Conservation (phyloP, 202 grass and related monocot genomes). For the Sporobolus alterniflorus region DNA sequence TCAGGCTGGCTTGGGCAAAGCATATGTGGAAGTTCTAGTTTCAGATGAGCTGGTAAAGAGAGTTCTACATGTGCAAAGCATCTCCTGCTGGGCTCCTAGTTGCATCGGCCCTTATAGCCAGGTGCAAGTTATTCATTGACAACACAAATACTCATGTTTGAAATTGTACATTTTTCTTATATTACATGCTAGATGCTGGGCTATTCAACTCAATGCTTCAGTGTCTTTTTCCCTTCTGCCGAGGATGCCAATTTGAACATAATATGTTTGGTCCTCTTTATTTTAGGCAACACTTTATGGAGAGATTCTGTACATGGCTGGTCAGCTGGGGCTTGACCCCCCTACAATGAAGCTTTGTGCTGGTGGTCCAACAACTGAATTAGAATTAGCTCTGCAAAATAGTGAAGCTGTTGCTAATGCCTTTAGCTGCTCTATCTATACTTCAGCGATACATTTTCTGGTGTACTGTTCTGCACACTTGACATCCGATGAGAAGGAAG, state of each 20-base stretch:
- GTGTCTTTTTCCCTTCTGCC: not conserved
- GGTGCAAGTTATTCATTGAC: slow-evolving; percentile 38
- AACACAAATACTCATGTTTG: slow-evolving; percentile 1
- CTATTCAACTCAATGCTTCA: not conserved
- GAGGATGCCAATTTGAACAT: not conserved
- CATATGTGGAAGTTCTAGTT: slow-evolving; percentile 87
- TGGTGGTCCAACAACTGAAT: slow-evolving; percentile 64
- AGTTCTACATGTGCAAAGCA: slow-evolving; percentile 98
- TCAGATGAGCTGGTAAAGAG: slow-evolving; percentile 69
- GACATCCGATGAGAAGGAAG: slow-evolving; percentile 54
- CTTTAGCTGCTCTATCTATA: slow-evolving; percentile 76
- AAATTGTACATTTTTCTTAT: not conserved
- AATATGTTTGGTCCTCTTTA: slow-evolving; percentile 29
- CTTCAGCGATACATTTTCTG: slow-evolving; percentile 72
- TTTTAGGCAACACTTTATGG: slow-evolving; percentile 80
- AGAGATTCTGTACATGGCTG: slow-evolving; percentile 89
- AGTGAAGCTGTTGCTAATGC: slow-evolving; percentile 79
- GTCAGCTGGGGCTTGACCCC: slow-evolving; percentile 90
- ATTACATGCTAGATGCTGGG: not conserved
- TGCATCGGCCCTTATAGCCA: slow-evolving; percentile 98
- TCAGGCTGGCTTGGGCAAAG: slow-evolving; percentile 63
- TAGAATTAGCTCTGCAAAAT: slow-evolving; percentile 79
- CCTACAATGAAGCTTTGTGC: slow-evolving; percentile 76
- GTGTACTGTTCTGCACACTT: slow-evolving; percentile 80
- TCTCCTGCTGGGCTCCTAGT: slow-evolving; percentile 99